Evolutionary conservation across 2,329 filamentous ascomycete species (phyloP).

Genomic region (Mariannaea sp.): DNA sequence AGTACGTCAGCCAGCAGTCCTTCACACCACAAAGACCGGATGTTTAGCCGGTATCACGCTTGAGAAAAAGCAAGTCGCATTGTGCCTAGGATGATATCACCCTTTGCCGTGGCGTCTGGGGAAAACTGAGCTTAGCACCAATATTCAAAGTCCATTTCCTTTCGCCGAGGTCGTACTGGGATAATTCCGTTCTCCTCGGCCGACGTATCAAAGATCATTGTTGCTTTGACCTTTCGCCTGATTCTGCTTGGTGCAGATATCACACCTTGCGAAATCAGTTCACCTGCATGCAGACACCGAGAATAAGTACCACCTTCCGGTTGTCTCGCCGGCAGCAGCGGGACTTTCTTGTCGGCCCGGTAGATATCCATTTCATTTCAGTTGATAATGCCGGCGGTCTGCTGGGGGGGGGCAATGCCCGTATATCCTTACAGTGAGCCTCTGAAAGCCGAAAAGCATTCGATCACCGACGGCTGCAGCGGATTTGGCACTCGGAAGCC

Average conservation of each 20-base stretch:
- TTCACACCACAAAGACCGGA: slow-evolving; percentile 9
- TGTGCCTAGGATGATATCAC: slow-evolving; percentile 7
- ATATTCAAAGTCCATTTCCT: slow-evolving; percentile 19
- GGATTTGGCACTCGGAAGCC: slow-evolving; percentile 54
- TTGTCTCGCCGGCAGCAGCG: slow-evolving; percentile 53
- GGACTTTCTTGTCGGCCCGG: slow-evolving; percentile 50
- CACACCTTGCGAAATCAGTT: slow-evolving; percentile 50
- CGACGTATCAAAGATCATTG: slow-evolving; percentile 19
- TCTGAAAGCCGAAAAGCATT: slow-evolving; percentile 64
- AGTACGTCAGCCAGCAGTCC: slow-evolving; percentile 3
- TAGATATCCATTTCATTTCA: slow-evolving; percentile 58
- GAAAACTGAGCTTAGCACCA: slow-evolving; percentile 11
- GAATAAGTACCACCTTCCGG: slow-evolving; percentile 36
- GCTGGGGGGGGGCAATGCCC: slow-evolving; percentile 52
- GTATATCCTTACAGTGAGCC: slow-evolving; percentile 62
- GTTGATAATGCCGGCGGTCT: slow-evolving; percentile 51
- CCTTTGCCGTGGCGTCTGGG: slow-evolving; percentile 6
- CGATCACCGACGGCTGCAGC: slow-evolving; percentile 60
- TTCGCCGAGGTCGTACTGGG: slow-evolving; percentile 20
- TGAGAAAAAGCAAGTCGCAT: not conserved
- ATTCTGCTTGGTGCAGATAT: too few species aligned
- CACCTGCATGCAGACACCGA: slow-evolving; percentile 37
- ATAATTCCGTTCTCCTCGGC: slow-evolving; percentile 14
- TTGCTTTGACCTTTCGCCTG: too few species aligned
- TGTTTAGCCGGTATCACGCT: slow-evolving; percentile 11